Conservation (phyloP, 331 rosid genomes). For the Acacia pycnantha region DNA sequence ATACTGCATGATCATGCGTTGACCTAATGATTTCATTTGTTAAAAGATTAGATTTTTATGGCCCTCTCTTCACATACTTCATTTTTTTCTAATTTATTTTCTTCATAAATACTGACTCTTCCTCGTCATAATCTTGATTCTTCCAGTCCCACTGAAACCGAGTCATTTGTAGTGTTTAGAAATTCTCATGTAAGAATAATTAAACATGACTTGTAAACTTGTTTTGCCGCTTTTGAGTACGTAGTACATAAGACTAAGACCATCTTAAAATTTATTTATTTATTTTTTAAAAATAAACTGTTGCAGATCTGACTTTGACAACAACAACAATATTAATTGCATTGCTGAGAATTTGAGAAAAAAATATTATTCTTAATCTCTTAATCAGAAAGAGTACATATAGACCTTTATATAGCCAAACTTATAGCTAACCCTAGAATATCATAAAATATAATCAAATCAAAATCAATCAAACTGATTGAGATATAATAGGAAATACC, state of each 20-base stretch:
- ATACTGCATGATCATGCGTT: not conserved
- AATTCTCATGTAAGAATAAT: not conserved
- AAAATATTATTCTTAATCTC: too few species aligned
- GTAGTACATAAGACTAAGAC: too few species aligned
- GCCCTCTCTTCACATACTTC: not conserved
- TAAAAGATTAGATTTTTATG: not conserved
- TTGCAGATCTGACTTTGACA: not conserved
- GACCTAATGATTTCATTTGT: not conserved
- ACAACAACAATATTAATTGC: not conserved
- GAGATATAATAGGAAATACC: too few species aligned
- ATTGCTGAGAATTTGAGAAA: too few species aligned
- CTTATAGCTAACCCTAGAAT: too few species aligned
- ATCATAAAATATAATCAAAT: too few species aligned
- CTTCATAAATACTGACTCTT: too few species aligned
- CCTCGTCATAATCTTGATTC: too few species aligned
- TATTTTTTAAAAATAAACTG: not conserved
- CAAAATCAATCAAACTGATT: too few species aligned
- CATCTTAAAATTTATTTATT: not conserved
- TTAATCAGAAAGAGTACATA: too few species aligned
- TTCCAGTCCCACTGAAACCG: not conserved
- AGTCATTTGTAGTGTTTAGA: not conserved
- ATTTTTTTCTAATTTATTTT: too few species aligned
- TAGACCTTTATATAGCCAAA: too few species aligned
- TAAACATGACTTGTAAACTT: not conserved
- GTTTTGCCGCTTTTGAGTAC: not conserved